phyloP scores from a whole-genome alignment of 2,329 filamentous ascomycete species.

The Coniochaeta prunicola region DNA sequence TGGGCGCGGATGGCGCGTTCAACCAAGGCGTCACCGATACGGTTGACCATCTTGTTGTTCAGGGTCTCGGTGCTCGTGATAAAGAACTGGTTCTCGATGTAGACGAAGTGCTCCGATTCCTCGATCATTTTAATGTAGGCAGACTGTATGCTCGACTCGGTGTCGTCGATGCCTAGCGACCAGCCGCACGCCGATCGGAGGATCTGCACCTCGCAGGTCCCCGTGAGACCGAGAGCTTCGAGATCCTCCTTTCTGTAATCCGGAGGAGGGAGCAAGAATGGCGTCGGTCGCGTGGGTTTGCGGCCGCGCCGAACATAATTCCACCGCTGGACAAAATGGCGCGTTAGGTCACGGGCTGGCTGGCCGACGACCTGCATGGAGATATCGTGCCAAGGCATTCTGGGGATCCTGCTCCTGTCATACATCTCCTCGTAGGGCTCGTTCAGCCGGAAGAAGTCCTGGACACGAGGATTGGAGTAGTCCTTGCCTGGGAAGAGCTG shows the following conservation, averaged over 20 bases:
- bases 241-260: constrained; percentile 84
- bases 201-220: constrained; percentile 95
- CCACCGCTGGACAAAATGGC: constrained; percentile 97
- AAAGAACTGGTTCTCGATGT: constrained; percentile 99
- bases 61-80: constrained; percentile 88
- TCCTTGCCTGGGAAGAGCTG: constrained; percentile 97
- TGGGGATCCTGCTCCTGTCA: constrained; percentile 75
- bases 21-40: constrained; percentile 89
- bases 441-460: constrained; percentile 88
- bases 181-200: constrained; percentile 83
- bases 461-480: constrained; percentile 92
- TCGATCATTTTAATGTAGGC: constrained; percentile 94
- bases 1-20: constrained; percentile 83
- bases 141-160: constrained; percentile 91
- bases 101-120: constrained; percentile 92
- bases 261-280: constrained; percentile 86
- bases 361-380: constrained; percentile 97
- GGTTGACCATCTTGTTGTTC: constrained; percentile 81
- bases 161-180: constrained; percentile 83
- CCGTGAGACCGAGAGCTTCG: constrained; percentile 78
- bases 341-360: constrained; percentile 84
- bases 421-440: constrained; percentile 99
- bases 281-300: constrained; percentile 87
- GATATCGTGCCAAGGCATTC: constrained; percentile 99
- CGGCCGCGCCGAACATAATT: constrained; percentile 92